Percentiles rank a stretch among this genome's conserved stretches.
Conservation (phyloP, 2,329 filamentous ascomycete genomes). For the Cordyceps pruinosa region DNA sequence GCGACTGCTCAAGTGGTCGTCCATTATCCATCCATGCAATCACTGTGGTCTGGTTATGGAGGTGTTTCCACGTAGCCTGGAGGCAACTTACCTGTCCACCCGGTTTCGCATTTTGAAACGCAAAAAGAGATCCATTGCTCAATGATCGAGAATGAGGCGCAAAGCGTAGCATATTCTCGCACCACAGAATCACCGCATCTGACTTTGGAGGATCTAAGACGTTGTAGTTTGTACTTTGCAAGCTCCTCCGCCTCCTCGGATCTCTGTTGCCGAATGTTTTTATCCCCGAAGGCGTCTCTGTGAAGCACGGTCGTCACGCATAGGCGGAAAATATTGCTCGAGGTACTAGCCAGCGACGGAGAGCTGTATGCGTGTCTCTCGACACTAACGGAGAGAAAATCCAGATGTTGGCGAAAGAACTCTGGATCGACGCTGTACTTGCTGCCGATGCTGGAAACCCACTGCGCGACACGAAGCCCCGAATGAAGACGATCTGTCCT, state of each 20-base stretch:
- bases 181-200: constrained; percentile 12
- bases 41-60: not conserved
- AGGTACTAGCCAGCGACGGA: constrained; percentile 10
- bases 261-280: constrained; percentile 8
- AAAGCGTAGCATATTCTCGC: constrained; percentile 13
- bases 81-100: constrained; percentile 9
- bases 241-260: not conserved
- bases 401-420: not conserved
- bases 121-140: constrained; percentile 14
- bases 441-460: no score
- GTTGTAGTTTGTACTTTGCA: constrained; percentile 1
- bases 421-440: no score
- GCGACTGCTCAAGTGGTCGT: constrained; percentile 12
- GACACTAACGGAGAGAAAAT: constrained; percentile 11
- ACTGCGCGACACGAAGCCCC: no score
- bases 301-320: constrained; percentile 12
- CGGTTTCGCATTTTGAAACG: constrained; percentile 1
- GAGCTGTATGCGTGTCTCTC: constrained; percentile 7
- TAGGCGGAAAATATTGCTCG: constrained; percentile 13
- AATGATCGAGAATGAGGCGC: constrained; percentile 12
- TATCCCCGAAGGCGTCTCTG: constrained; percentile 6
- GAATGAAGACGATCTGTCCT: no score
- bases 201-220: constrained; percentile 2
- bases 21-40: constrained; percentile 14
- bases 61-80: not conserved